phyloP scores from a whole-genome alignment of 345 rosid species.

The Murraya paniculata region DNA sequence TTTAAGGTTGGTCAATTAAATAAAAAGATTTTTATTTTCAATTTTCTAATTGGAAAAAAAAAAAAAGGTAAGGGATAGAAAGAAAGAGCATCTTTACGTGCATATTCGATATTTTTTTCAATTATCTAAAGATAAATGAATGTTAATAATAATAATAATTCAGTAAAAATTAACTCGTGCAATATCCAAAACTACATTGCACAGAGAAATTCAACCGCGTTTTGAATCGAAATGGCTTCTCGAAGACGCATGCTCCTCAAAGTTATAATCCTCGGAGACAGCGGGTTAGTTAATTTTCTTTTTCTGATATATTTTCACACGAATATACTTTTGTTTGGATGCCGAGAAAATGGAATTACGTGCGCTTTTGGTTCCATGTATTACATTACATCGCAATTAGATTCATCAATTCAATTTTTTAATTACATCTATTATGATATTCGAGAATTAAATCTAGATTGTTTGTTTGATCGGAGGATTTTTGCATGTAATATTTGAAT shows the following conservation, averaged over 20 bases:
- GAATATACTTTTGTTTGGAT: background rate
- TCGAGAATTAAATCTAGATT: background rate
- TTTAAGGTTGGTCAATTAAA: background rate
- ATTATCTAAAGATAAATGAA: background rate
- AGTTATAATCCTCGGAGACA: slow-evolving; percentile 87
- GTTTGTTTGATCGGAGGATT: background rate
- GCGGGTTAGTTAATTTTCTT: slow-evolving; percentile 46
- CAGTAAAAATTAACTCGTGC: background rate
- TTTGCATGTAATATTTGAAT: background rate
- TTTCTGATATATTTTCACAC: background rate
- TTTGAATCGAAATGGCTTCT: slow-evolving; percentile 54
- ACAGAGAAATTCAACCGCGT: background rate
- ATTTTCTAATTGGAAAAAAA: background rate
- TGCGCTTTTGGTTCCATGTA: background rate
- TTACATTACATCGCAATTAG: background rate
- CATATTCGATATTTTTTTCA: background rate
- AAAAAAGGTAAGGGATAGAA: background rate
- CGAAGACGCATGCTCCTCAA: slow-evolving; percentile 78
- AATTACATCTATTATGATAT: too few relatives aligned
- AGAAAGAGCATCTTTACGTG: background rate
- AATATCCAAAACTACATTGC: background rate
- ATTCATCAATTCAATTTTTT: background rate
- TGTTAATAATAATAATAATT: background rate
- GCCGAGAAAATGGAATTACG: background rate
- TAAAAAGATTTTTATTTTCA: background rate